Evolutionary conservation across 371 early-diverging fungal genomes (phyloP), one percentile per base, ranked within the genome.

Genomic region (Rhizopus stolonifer): DNA sequence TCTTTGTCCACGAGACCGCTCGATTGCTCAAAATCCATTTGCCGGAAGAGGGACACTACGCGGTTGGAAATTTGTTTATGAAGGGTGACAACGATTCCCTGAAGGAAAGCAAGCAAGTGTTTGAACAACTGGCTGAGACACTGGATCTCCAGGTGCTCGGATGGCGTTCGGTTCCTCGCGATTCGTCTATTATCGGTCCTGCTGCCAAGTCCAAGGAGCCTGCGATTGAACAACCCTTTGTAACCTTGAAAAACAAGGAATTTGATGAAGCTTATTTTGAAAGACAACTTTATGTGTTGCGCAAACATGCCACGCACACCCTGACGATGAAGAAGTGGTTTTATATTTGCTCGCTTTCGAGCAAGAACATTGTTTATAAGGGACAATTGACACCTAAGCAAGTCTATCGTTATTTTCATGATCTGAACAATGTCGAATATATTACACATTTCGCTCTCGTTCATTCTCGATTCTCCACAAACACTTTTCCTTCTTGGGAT

Each of bases 401-500:
- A 65, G 94, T 98, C 3, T 94, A 90, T 65, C 72, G 79, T 40
- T 98, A 94, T 76, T 98, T 89, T 66, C 72, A 83, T 51, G 98
- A 98, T 76, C 76, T 98, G 36, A 79, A 78, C 53, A 90, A 95
- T 66, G 78, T 82, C 50, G 76, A 72, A 36, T 96, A 85, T 69
- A 74, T 77, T 49, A 85, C 92, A 34, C 93, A 95, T 64, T 98
- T 96, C 84, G 91, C 93, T 11, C 75, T 98, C 38, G 98, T 98
- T 34, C 98, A 98, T 74, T 95, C 96, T 51, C 87, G 98, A 52
- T 98, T 96, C 85, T 95, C 95, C 29, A 98, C 98, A 36, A 98
- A 98, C 79, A 98, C 98, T 17, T 96, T 96, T 72, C 98, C 98
- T 14, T 88, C 89, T 13, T 98, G 98, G 98, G 96, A 98, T 72